These are phyloP conservation scores for Trametes elegans DNA, from an alignment of 768 basidiomycete genomes.

Conservation along the genomic window DNA sequence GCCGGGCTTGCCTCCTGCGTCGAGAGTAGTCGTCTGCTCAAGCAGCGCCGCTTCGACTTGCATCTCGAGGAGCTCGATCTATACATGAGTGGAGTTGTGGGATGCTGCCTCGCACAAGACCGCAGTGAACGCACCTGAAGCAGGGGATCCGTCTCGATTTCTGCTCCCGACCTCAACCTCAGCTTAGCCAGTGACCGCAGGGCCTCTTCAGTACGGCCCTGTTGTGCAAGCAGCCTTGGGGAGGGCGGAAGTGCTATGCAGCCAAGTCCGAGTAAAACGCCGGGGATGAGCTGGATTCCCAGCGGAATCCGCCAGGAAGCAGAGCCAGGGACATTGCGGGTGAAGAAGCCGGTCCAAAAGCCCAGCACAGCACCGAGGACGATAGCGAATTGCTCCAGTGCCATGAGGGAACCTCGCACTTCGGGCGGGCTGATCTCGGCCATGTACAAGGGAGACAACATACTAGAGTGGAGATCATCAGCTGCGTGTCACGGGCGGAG, in stretches of 20 bases:
- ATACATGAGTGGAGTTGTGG: background rate
- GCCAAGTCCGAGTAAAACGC: slow-evolving; percentile 61
- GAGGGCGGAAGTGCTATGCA: slow-evolving; percentile 59
- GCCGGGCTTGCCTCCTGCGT: slow-evolving; percentile 8
- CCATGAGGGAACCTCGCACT: slow-evolving; percentile 73
- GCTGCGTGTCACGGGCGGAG: background rate
- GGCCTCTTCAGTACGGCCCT: slow-evolving; percentile 59
- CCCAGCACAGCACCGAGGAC: slow-evolving; percentile 80
- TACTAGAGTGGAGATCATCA: slow-evolving; percentile 42
- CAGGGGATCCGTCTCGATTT: slow-evolving; percentile 48
- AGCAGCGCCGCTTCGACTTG: slow-evolving; percentile 60
- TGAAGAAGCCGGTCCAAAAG: slow-evolving; percentile 80
- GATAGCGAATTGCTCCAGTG: slow-evolving; percentile 78
- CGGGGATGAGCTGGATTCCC: slow-evolving; percentile 68
- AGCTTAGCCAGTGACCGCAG: slow-evolving; percentile 53
- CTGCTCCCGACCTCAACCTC: slow-evolving; percentile 45
- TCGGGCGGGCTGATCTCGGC: slow-evolving; percentile 84
- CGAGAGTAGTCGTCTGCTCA: slow-evolving; percentile 30
- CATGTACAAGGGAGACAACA: slow-evolving; percentile 81
- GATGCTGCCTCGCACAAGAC: background rate
- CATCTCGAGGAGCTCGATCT: slow-evolving; percentile 81
- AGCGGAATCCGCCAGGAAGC: slow-evolving; percentile 79
- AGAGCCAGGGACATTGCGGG: slow-evolving; percentile 60
- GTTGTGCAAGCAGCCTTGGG: slow-evolving; percentile 55
- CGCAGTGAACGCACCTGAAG: slow-evolving; percentile 38